phyloP scores from a whole-genome alignment of 139 green algal species.

The Chlorella sp. region DNA sequence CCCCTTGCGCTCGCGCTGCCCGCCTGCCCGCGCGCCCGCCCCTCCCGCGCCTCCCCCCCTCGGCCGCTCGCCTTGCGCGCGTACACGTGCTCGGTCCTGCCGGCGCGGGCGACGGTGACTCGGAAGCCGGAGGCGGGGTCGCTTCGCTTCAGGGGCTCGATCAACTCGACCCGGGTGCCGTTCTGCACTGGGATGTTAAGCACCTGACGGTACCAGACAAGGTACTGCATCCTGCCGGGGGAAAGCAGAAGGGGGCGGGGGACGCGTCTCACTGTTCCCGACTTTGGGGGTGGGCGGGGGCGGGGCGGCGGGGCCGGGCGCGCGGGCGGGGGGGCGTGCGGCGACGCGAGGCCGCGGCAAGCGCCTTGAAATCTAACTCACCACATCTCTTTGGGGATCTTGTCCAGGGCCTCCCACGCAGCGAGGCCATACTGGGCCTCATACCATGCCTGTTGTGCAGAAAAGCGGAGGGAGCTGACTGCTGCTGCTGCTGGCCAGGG shows the following conservation, averaged over 20 bases:
- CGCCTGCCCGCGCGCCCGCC: no score
- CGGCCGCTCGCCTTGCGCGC: conserved; percentile 29
- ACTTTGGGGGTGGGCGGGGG: no score
- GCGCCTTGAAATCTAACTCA: no score
- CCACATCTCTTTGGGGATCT: conserved; percentile 44
- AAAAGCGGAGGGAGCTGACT: neutral
- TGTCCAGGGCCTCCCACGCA: conserved; percentile 42
- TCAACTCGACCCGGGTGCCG: conserved; percentile 15
- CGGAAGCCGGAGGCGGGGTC: conserved; percentile 1
- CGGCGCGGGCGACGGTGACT: neutral
- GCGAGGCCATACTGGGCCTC: conserved; percentile 38
- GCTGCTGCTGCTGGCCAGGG: no score
- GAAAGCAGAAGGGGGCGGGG: no score
- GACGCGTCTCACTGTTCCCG: no score
- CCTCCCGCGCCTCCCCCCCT: neutral
- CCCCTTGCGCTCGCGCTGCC: no score
- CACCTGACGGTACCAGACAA: conserved; percentile 48
- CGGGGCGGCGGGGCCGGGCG: no score
- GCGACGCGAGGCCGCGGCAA: no score
- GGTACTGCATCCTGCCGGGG: conserved; percentile 40
- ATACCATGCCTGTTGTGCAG: conserved; percentile 44
- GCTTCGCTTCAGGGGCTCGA: conserved; percentile 16
- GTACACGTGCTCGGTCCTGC: conserved; percentile 9
- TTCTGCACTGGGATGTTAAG: conserved; percentile 41
- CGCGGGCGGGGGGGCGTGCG: no score